Conservation (phyloP, 495 filamentous ascomycete genomes). For the Neurospora tetrasperma region DNA sequence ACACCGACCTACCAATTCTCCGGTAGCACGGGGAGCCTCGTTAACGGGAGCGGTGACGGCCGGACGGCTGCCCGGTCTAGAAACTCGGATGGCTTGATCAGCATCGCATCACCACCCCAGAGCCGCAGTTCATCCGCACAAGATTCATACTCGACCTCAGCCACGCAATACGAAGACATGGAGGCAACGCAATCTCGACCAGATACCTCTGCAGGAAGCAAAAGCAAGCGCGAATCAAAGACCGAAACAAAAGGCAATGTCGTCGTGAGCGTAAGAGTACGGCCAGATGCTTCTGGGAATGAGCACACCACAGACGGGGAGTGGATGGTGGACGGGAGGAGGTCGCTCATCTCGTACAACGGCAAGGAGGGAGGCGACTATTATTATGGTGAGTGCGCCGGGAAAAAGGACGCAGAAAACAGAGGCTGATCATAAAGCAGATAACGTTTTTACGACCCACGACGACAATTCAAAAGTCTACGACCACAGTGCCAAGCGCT, state of each 20-base stretch:
- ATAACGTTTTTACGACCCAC: slow-evolving; percentile 89
- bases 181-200: slow-evolving; percentile 39
- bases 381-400: slow-evolving; percentile 61
- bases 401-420: background rate
- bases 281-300: slow-evolving; percentile 61
- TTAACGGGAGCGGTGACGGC: slow-evolving; percentile 67
- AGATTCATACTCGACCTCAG: slow-evolving; percentile 82
- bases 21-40: slow-evolving; percentile 57
- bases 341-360: slow-evolving; percentile 67
- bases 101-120: slow-evolving; percentile 66
- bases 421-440: slow-evolving; percentile 32
- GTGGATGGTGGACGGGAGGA: slow-evolving; percentile 85
- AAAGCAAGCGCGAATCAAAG: slow-evolving; percentile 38
- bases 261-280: slow-evolving; percentile 85
- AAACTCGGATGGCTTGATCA: slow-evolving; percentile 60
- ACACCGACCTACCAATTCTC: slow-evolving; percentile 29
- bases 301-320: slow-evolving; percentile 63
- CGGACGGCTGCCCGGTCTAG: slow-evolving; percentile 55
- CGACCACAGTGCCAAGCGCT: slow-evolving; percentile 81
- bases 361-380: slow-evolving; percentile 90
- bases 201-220: slow-evolving; percentile 28
- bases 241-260: slow-evolving; percentile 84
- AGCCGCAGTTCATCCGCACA: slow-evolving; percentile 84
- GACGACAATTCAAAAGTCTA: slow-evolving; percentile 93
- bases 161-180: slow-evolving; percentile 74